These are phyloP conservation scores for Suillus tomentosus DNA, from an alignment of 768 basidiomycete species.

Conservation along the genomic window DNA sequence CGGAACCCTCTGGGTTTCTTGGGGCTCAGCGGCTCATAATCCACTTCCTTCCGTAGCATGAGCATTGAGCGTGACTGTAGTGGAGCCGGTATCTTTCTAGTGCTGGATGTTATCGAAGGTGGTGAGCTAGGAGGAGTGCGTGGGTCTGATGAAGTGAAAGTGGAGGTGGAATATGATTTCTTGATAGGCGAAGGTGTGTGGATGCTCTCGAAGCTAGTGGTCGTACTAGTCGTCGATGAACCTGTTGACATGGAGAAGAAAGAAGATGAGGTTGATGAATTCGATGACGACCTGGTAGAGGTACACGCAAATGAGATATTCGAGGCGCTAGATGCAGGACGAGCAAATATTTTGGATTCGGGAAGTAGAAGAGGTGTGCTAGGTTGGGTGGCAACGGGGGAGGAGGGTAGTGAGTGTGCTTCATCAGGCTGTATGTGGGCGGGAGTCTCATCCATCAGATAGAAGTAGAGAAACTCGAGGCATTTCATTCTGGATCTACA, in stretches of 20 bases:
- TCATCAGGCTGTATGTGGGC: slow-evolving; percentile 13
- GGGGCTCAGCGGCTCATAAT: slow-evolving; percentile 74
- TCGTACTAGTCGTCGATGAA: slow-evolving; percentile 35
- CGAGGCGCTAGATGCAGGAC: slow-evolving; percentile 22
- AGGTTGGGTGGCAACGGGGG: slow-evolving; percentile 31
- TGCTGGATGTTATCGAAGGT: slow-evolving; percentile 27
- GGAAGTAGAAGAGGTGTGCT: slow-evolving; percentile 19
- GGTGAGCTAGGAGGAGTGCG: slow-evolving; percentile 28
- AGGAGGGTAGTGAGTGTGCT: slow-evolving; percentile 38
- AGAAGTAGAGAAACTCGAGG: slow-evolving; percentile 93
- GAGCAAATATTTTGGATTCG: slow-evolving; percentile 28
- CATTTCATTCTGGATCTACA: slow-evolving; percentile 80
- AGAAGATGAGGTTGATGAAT: slow-evolving; percentile 19
- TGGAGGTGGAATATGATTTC: slow-evolving; percentile 33
- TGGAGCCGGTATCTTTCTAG: slow-evolving; percentile 25
- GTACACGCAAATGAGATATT: slow-evolving; percentile 26
- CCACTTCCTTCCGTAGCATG: slow-evolving; percentile 71
- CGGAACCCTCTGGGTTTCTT: slow-evolving; percentile 46
- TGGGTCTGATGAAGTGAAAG: slow-evolving; percentile 20
- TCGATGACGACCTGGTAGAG: slow-evolving; percentile 24
- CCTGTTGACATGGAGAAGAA: slow-evolving; percentile 45
- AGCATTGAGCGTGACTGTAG: slow-evolving; percentile 52
- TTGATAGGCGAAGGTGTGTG: slow-evolving; percentile 45
- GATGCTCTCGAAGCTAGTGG: slow-evolving; percentile 26
- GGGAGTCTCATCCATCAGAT: slow-evolving; percentile 80